Evolutionary conservation across 1,284 basidiomycete genomes (phyloP), one percentile per base, ranked within the genome.

Genomic region (Porogramme epimiltina): DNA sequence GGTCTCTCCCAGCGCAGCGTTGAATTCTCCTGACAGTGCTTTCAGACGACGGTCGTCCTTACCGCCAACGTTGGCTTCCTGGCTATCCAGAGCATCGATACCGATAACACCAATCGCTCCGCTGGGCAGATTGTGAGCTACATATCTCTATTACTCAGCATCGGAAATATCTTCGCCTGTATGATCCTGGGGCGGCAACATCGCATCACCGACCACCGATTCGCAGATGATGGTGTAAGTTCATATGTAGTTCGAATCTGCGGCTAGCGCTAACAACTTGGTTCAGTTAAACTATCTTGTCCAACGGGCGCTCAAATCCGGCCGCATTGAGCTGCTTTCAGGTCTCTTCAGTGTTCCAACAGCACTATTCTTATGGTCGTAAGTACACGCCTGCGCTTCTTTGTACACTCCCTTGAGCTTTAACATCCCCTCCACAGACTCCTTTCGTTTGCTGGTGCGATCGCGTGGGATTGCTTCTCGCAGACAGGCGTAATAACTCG

Each of bases 41-140:
- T 31, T 10, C 39, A 77, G 74, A 65, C 73, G 0, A 69, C 73
- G 2, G 72, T 76, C 2, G 62, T 78, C 5, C 54, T 77, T 44
- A 70, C 68, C 47, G 45, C 45, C 15, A 41, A 45, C 6, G 6
- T 20, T 13, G n/a, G 24, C 0, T 70, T 77, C 26, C 66, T 77
- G 8, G 66, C 70, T 0, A 71, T 73, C 36, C 55, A 66, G 38
- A 68, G 66, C 13, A 59, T 70, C 26, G 66, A 68, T 45, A n/a
- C 13, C 13, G 34, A 20, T 22, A 2, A 2, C 2, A 15, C 11
- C 8, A 37, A 51, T 4, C 50, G 52, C 4, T 58, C 42, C 11
- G 37, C 54, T 1, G 57, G 61, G 0, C 62, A 65, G 47, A 55
- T 65, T 9, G 43, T 54, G 4, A 60, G 60, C 51, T 66, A 66